Conservation (phyloP, 1,284 basidiomycete genomes). For the Violaceomyces palustris region DNA sequence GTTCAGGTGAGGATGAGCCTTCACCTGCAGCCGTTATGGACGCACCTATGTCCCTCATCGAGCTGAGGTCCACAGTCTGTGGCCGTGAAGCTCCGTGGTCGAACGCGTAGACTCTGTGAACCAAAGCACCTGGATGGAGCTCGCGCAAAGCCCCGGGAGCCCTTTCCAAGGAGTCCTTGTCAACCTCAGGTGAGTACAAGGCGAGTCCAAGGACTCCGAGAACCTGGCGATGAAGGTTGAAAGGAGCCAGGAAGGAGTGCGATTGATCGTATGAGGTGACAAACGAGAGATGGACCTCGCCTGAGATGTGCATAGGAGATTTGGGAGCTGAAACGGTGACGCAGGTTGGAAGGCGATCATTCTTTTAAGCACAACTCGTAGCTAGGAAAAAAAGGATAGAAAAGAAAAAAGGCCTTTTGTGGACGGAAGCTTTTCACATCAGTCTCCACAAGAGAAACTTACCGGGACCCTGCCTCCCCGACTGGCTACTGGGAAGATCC, state of each 20-base stretch:
- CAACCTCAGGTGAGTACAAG: constrained; percentile 8
- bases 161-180: constrained; percentile 21
- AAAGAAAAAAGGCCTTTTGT: background rate
- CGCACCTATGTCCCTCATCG: constrained; percentile 19
- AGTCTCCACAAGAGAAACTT: background rate
- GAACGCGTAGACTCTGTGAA: constrained; percentile 48
- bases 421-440: background rate
- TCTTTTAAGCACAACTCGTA: background rate
- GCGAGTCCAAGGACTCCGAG: constrained; percentile 45
- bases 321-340: constrained; percentile 2
- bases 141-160: constrained; percentile 30
- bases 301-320: constrained; percentile 29
- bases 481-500: constrained; percentile 29
- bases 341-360: background rate
- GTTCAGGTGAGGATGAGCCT: too few species aligned
- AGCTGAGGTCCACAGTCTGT: constrained; percentile 32
- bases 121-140: constrained; percentile 42
- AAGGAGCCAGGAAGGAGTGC: constrained; percentile 47
- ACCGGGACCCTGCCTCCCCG: too few species aligned
- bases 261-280: constrained; percentile 46
- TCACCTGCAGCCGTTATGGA: constrained; percentile 14
- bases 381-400: background rate
- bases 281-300: constrained; percentile 48
- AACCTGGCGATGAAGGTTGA: constrained; percentile 45
- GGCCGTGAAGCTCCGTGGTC: constrained; percentile 34